Conservation (phyloP, 2,329 filamentous ascomycete species). For the Rutstroemia sp. region DNA sequence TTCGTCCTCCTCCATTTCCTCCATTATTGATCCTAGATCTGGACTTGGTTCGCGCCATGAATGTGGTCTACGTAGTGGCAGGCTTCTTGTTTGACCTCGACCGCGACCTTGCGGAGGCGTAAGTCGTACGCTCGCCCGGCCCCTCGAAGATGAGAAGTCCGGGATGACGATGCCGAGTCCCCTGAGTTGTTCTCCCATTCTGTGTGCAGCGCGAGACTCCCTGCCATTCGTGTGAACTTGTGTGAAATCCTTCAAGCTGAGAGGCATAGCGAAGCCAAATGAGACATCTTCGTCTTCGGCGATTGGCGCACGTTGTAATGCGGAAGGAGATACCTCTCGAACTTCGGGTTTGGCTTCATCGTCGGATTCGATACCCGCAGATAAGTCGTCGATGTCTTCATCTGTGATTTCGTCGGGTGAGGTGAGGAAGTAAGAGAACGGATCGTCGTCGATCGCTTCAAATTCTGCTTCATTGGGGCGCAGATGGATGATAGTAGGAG, state of each 20-base stretch:
- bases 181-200: conserved; percentile 11
- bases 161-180: conserved; percentile 23
- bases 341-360: conserved; percentile 18
- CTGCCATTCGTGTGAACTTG: conserved; percentile 12
- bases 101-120: conserved; percentile 14
- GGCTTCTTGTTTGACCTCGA: conserved; percentile 22
- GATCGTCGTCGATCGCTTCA: conserved; percentile 27
- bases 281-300: conserved; percentile 16
- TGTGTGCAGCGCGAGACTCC: conserved; percentile 16
- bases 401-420: conserved; percentile 24
- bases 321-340: conserved; percentile 26
- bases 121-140: conserved; percentile 20
- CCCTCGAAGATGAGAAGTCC: conserved; percentile 17
- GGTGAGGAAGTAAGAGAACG: conserved; percentile 30
- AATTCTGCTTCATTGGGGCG: conserved; percentile 13
- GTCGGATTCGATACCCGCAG: conserved; percentile 28
- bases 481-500: conserved; percentile 28
- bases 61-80: conserved; percentile 20
- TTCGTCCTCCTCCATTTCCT: conserved; percentile 24
- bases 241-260: conserved; percentile 26
- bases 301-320: conserved; percentile 20
- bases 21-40: conserved; percentile 26
- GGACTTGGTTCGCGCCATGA: conserved; percentile 29
- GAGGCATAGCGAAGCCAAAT: conserved; percentile 22
- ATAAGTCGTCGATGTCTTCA: conserved; percentile 27